These are phyloP conservation scores for Podospora appendiculata DNA, from an alignment of 495 filamentous ascomycete genomes.

Conservation along the genomic window DNA sequence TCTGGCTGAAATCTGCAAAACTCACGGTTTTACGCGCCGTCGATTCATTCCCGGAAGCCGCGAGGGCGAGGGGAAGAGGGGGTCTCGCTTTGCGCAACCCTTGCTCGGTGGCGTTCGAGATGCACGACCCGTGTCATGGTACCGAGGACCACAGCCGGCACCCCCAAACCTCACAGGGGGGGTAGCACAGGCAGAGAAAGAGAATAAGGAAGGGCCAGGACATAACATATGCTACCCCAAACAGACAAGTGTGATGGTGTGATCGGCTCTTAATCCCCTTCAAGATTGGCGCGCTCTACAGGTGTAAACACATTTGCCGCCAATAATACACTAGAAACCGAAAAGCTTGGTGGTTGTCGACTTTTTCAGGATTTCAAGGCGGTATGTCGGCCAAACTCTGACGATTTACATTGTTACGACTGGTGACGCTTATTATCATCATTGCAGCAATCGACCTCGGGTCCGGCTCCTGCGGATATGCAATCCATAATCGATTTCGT, in stretches of 20 bases:
- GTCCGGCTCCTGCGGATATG: too few species aligned
- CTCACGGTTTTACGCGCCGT: not conserved
- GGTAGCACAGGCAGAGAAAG: not conserved
- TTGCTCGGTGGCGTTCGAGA: constrained; percentile 11
- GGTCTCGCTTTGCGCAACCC: constrained; percentile 5
- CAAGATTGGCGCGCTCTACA: too few species aligned
- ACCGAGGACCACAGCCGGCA: not conserved
- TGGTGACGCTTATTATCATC: not conserved
- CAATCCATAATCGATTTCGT: too few species aligned
- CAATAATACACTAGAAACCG: too few species aligned
- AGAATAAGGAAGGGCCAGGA: not conserved
- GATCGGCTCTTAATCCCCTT: too few species aligned
- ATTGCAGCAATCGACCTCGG: too few species aligned
- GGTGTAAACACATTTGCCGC: too few species aligned
- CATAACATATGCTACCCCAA: too few species aligned
- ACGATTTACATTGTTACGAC: not conserved
- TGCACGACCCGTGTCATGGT: constrained; percentile 7
- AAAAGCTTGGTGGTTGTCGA: too few species aligned
- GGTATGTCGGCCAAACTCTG: constrained; percentile 16
- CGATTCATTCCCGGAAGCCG: constrained; percentile 19
- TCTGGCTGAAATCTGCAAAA: constrained; percentile 15
- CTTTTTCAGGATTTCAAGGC: constrained; percentile 4
- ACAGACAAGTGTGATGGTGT: too few species aligned
- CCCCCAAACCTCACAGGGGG: not conserved
- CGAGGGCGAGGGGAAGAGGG: not conserved